Conservation (phyloP, 805 yeast species). For the Brettanomyces nanus region DNA sequence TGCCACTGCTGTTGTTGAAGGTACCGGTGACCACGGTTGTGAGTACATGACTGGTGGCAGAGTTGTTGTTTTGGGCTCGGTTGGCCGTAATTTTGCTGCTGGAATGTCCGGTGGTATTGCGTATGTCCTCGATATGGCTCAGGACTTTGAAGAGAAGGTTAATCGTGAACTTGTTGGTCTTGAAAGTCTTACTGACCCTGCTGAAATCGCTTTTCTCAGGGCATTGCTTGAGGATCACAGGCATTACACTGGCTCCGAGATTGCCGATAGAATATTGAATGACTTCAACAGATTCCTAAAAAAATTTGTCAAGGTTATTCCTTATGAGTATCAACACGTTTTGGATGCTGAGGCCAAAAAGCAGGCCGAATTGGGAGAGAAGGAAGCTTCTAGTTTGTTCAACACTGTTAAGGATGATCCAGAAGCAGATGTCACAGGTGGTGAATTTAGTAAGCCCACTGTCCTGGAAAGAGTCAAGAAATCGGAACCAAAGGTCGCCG, state of each 20-base stretch:
- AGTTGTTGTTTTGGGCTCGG: conserved; percentile 82
- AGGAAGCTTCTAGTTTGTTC: conserved; percentile 58
- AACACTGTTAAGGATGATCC: conserved; percentile 74
- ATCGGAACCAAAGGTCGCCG: conserved; percentile 76
- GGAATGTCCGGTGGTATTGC: conserved; percentile 99
- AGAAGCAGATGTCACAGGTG: conserved; percentile 80
- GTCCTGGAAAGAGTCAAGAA: conserved; percentile 10
- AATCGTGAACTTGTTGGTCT: conserved; percentile 79
- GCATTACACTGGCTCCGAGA: conserved; percentile 87
- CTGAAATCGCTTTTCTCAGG: conserved; percentile 89
- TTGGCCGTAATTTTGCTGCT: conserved; percentile 92
- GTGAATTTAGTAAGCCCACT: conserved; percentile 65
- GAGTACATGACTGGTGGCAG: conserved; percentile 99
- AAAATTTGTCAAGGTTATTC: conserved; percentile 88
- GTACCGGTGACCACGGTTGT: conserved; percentile 97
- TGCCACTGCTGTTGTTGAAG: conserved; percentile 94
- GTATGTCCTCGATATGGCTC: conserved; percentile 91
- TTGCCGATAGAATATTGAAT: conserved; percentile 73
- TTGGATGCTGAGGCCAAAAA: conserved; percentile 66
- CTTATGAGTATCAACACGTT: conserved; percentile 84
- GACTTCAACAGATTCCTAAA: conserved; percentile 87
- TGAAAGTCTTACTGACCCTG: conserved; percentile 68
- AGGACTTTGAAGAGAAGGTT: conserved; percentile 75
- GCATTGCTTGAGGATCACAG: conserved; percentile 92
- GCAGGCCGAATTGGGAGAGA: conserved; percentile 55